Base-by-base conservation (phyloP, 169 alveolate species). In the Babesia ovis region DNA sequence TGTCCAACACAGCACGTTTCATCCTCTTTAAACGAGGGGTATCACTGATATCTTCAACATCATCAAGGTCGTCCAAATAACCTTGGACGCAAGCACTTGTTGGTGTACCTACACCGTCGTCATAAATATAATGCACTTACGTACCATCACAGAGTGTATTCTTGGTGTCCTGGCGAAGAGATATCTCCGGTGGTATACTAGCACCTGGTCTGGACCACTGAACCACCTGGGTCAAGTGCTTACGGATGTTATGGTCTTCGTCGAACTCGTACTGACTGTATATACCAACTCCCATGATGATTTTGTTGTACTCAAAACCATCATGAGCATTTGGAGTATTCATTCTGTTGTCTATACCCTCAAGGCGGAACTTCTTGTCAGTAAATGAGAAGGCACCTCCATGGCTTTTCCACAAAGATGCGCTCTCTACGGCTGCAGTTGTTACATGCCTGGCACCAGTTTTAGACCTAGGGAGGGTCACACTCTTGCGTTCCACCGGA, bases 241-340 rank as follows among this genome's bases (percentile, higher is more conserved):
- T 76, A 23, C 69, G 9, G 27, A 76, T 20, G 79, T 66, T 64
- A 50, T 76, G 51, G 18, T 76, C 39, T 43, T 59, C 59, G 62
- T 76, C 85, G 43, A 76, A 76, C 60, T 76, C 85, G 54, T 51
- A 76, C 50, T 76, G 85, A 55, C 85, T 76, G 64, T 76, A 76
- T 67, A 76, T 76, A 43, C 79, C 77, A 20, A 76, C 55, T 16
- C 85, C 85, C 80, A 67, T 76, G 29, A 76, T 76, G 55, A 67
- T 51, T 23, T 67, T 64, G 61, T 76, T 76, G 45, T 76, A 48
- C 14, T 48, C 71, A 46, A 54, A 76, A 6, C 77, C 85, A 16
- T 64, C 72, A 20, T 59, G 34, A 2, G 85, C 79, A 59, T 54
- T 76, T 14, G 85, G 85, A 18, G 77, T 76, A 61, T 54, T 76